Evolutionary conservation across 75 land plant genomes (phyloP), one percentile per base, ranked within the genome.

Genomic region (Selaginella moellendorffii): DNA sequence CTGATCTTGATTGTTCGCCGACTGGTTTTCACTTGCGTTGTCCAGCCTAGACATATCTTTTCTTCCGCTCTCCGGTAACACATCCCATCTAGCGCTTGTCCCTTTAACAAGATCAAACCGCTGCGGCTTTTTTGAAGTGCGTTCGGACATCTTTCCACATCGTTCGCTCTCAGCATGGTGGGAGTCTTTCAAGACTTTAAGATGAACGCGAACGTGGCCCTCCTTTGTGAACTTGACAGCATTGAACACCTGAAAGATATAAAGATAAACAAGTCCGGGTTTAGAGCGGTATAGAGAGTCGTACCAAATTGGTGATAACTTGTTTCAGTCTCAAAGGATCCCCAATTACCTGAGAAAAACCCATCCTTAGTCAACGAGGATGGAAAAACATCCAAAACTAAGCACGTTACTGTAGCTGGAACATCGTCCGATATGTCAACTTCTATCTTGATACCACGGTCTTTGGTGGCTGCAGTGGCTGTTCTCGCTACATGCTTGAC

Each of bases 141-240:
- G 2, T 64, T 14, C 17, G 51, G 46, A 1, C 23, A 1, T 64
- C 23, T 31, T 28, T 1, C 21, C 5, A 46, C 42, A 22, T 31
- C n/a, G n/a, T n/a, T n/a, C n/a, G n/a, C n/a, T n/a, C n/a, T n/a
- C n/a, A n/a, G n/a, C n/a, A n/a, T n/a, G n/a, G n/a, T n/a, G n/a
- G n/a, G n/a, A n/a, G n/a, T n/a, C n/a, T n/a, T n/a, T n/a, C n/a
- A n/a, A n/a, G n/a, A n/a, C n/a, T n/a, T n/a, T n/a, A 1, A 62
- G n/a, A 21, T 53, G 24, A 0, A 69, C 67, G 36, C 62, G 27
- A 9, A 63, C 71, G 26, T 69, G 46, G 9, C 71, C 64, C 53
- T 24, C 62, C 19, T 52, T 66, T 19, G 68, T 68, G 63, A 58
- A 69, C 22, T 69, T 69, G 20, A 69, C 71, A 30, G 71, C 71